Base-by-base conservation (phyloP, 2,329 filamentous ascomycete species). In the Colletotrichum filicis region DNA sequence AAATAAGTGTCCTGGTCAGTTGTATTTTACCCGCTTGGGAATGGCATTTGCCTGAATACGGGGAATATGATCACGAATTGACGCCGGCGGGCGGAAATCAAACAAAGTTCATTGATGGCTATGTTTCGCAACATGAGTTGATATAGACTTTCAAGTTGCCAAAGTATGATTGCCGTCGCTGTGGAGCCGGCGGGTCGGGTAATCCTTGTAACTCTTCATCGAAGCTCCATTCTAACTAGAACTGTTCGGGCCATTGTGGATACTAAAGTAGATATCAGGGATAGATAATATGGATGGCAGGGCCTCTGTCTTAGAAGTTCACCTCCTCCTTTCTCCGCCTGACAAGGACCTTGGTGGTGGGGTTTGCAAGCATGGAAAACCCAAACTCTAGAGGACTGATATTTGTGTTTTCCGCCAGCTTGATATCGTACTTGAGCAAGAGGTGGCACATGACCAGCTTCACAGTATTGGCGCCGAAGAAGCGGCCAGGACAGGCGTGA, bases 401-500 rank as follows among this genome's bases (percentile, higher is more conserved):
- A 37, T 28, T 26, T 9, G 63, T 49, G 26, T 46, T 32, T 8
- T 68, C 68, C 4, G 63, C 63, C 49, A 71, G 30, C 64, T 53
- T 63, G 8, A 67, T 30, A 61, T 82, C 80, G 58, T 81, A 81
- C 69, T 78, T 79, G 57, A 81, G 62, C 37, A 83, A 28, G 6
- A 83, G 35, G 30, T 79, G 75, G 16, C 74, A 71, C 49, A 83
- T 63, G 14, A 76, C 68, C 16, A 82, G 73, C 79, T 86, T 85
- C 35, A 85, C 79, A 75, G 85, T 80, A 59, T 83, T 82, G 2
- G 78, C 79, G 0, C 83, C 84, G 74, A 85, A 85, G 76, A 85
- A 85, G 1, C 84, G 76, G 0, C 84, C 84, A 0, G 84, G 85
- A 49, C 84, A 86, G 0, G 84, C 81, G 60, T 85, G 82, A 5